A percentile compares a stretch with the other conserved stretches of the same genome.
Conservation (phyloP, 73 alveolate species). For the Stentor roeselii region DNA sequence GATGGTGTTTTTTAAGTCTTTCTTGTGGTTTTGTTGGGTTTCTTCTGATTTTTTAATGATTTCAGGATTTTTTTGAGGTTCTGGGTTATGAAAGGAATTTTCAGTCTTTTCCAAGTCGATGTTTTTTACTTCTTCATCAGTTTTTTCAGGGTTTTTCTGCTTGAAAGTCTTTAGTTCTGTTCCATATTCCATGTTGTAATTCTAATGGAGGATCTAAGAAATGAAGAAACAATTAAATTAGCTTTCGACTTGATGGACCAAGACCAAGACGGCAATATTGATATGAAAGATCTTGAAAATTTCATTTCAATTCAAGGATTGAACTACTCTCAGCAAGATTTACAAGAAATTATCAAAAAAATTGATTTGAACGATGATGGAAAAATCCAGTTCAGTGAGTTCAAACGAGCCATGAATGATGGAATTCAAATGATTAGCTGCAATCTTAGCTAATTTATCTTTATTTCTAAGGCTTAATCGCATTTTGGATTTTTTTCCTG, state of each 20-base stretch:
- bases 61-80: too few species aligned
- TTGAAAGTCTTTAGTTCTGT: too few species aligned
- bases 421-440: too few species aligned
- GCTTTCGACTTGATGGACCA: not conserved
- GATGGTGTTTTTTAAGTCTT: not conserved
- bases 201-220: slow-evolving; percentile 10
- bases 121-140: too few species aligned
- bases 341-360: slow-evolving; percentile 10
- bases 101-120: too few species aligned
- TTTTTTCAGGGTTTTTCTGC: too few species aligned
- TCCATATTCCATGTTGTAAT: too few species aligned
- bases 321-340: not conserved
- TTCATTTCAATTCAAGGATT: not conserved
- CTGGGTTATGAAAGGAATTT: too few species aligned
- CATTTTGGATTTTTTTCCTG: too few species aligned
- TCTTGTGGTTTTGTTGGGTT: not conserved
- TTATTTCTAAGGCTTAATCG: too few species aligned
- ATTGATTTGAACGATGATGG: slow-evolving; percentile 14
- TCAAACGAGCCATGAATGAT: slow-evolving; percentile 5
- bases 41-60: not conserved
- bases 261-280: not conserved
- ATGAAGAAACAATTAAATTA: not conserved
- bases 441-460: too few species aligned
- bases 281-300: not conserved
- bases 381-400: slow-evolving; percentile 8